phyloP scores from a whole-genome alignment of 805 yeast genomes.

The Myxozyma monticola region DNA sequence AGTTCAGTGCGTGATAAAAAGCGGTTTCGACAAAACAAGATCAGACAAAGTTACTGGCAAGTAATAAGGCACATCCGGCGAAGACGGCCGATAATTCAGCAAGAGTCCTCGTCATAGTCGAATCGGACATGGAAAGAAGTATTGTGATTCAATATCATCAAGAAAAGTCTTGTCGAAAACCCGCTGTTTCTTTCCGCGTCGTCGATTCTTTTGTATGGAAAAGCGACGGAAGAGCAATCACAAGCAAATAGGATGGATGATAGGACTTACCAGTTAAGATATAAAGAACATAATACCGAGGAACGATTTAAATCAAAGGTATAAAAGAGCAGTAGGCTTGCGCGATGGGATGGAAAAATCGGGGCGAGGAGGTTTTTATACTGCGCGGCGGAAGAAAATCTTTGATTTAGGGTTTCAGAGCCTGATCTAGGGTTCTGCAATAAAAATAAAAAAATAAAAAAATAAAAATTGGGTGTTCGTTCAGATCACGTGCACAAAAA shows the following conservation, averaged over 20 bases:
- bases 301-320: background rate
- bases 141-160: conserved; percentile 23
- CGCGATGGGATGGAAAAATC: background rate
- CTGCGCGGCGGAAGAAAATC: too few relatives aligned
- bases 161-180: background rate
- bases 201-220: too few relatives aligned
- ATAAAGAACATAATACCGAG: background rate
- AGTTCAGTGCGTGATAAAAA: background rate
- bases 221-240: background rate
- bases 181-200: too few relatives aligned
- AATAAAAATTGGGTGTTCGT: too few relatives aligned
- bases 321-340: background rate
- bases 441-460: too few relatives aligned
- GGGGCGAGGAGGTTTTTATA: too few relatives aligned
- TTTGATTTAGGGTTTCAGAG: too few relatives aligned
- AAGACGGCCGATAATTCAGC: conserved; percentile 21
- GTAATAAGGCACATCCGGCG: conserved; percentile 30
- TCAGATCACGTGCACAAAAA: too few relatives aligned
- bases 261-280: background rate
- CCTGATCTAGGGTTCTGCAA: too few relatives aligned
- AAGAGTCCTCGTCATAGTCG: conserved; percentile 32
- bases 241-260: background rate
- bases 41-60: conserved; percentile 33
- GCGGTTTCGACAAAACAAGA: conserved; percentile 5
- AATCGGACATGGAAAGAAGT: conserved; percentile 32